Base-by-base conservation (phyloP, 805 yeast species). In the Teunomyces barrocoloradensis region DNA sequence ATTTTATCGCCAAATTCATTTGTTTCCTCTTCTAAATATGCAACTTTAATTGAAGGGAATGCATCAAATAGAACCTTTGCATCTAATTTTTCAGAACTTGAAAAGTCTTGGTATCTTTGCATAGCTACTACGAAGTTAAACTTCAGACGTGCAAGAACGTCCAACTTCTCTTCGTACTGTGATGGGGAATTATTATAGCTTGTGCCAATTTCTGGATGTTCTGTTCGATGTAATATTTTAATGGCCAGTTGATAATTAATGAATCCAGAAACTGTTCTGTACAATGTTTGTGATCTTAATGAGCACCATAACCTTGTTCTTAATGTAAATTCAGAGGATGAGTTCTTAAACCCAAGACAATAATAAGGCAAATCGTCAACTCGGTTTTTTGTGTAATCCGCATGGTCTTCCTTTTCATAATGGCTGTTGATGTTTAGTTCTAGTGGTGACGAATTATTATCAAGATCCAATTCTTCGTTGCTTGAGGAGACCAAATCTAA, bases 301-400 rank as follows among this genome's bases (percentile, higher is more conserved):
- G 96, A 87, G 0, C 96, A 87, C 97, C 97, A 89, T 2, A 89
- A 76, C 58, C 96, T 74, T 0, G 96, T 89, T 61, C 95, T 70
- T 52, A 85, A 60, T 2, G 81, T 76, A 54, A 77, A 80, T 46
- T 82, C 83, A 0, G 87, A 83, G 2, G 80, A 74, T 1, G 89
- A 77, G 20, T 80, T 72, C 52, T 82, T 84, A 65, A 85, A 88
- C 0, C 96, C 96, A 53, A 87, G 69, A 54, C 84, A 82, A 51
- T 85, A 80, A 49, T 75, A 81, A 1, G 95, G 92, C 28, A 87
- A 60, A 50, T 87, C 90, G 51, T 78, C 77, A 32, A 80, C 72
- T 55, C 73, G 73, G 23, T 64, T 69, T 42, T 65, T 72, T 51
- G 15, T 20, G 28, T 20, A 38, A 20, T 20, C 29, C 4, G 20